Conservation (phyloP, 345 rosid genomes). For the Syzygium grande region DNA sequence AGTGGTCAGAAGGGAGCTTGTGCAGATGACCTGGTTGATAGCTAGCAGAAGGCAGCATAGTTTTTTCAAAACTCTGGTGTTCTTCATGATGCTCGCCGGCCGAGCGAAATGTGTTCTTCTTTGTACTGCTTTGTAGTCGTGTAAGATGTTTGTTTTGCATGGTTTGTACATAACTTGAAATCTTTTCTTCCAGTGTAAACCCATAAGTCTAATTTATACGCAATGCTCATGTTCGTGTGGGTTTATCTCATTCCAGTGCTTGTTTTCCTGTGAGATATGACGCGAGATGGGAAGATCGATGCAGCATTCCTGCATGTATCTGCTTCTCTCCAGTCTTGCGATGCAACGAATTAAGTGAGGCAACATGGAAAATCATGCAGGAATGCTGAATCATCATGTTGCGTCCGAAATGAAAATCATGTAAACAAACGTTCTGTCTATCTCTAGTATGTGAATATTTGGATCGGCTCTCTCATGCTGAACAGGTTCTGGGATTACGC, state of each 20-base stretch:
- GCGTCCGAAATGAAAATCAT: not conserved
- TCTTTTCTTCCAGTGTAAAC: not conserved
- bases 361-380: not conserved
- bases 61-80: not conserved
- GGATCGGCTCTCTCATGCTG: not conserved
- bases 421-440: not conserved
- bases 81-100: not conserved
- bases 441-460: not conserved
- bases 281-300: not conserved
- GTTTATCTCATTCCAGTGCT: not conserved
- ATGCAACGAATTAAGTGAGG: not conserved
- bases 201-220: not conserved
- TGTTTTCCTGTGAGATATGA: not conserved
- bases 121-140: not conserved
- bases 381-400: not conserved
- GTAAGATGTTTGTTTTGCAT: not conserved
- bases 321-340: not conserved
- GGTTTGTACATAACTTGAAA: not conserved
- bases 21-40: not conserved
- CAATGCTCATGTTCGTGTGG: not conserved
- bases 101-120: not conserved
- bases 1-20: not conserved
- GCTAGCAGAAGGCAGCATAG: not conserved
- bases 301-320: not conserved
- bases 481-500: not conserved